Conservation (phyloP, 352 stramenopile genomes). For the Globisporangium recalcitrans region DNA sequence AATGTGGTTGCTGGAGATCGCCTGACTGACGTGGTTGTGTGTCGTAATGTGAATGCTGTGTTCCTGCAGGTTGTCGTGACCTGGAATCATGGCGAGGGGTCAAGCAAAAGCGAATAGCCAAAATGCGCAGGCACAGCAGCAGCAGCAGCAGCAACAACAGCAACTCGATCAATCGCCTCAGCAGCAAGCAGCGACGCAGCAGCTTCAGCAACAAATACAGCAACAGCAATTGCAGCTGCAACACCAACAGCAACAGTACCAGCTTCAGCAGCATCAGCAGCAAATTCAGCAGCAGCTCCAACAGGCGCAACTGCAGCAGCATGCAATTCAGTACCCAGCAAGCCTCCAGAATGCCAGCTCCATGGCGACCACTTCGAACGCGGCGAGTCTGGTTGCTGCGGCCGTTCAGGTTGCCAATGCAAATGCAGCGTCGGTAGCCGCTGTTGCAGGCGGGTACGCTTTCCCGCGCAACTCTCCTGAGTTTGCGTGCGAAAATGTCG, state of each 20-base stretch:
- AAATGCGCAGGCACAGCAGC: conserved; percentile 12
- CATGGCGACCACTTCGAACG: conserved; percentile 26
- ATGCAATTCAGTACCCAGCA: conserved; percentile 31
- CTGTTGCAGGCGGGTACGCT: conserved; percentile 34
- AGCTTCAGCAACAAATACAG: conserved; percentile 27
- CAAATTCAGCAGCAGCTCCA: conserved; percentile 29
- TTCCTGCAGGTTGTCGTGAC: background rate
- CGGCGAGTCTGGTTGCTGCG: conserved; percentile 36
- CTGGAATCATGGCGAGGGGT: conserved; percentile 9
- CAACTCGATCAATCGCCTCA: conserved; percentile 13
- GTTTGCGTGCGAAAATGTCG: conserved; percentile 79
- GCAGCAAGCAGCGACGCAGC: conserved; percentile 15
- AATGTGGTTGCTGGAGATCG: background rate
- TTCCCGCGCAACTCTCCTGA: conserved; percentile 70
- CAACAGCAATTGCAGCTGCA: conserved; percentile 29
- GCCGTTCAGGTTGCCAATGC: conserved; percentile 31
- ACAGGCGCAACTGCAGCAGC: conserved; percentile 26
- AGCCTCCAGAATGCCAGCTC: conserved; percentile 21
- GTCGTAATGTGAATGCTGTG: background rate
- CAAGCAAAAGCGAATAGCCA: conserved; percentile 7
- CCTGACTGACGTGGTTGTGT: conserved; percentile 1
- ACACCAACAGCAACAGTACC: conserved; percentile 26
- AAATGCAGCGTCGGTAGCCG: conserved; percentile 26
- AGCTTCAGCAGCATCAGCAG: conserved; percentile 28
- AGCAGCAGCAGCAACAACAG: conserved; percentile 14